phyloP scores from a whole-genome alignment of 345 rosid species.

The Eucalyptus cloeziana region DNA sequence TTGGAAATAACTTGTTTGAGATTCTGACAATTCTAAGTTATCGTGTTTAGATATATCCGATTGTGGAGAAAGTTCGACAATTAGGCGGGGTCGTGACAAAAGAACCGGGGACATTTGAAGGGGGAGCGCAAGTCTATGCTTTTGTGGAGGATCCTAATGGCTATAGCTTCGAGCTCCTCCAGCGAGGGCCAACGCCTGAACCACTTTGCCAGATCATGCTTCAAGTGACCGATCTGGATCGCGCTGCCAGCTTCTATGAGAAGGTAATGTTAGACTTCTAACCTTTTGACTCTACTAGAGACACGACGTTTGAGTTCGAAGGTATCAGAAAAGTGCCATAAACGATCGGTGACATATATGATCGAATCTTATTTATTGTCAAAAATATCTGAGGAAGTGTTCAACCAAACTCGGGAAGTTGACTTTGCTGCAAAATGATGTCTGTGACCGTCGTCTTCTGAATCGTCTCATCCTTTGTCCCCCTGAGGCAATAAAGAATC shows the following conservation, averaged over 20 bases:
- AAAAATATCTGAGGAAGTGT: background rate
- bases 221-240: constrained; percentile 23
- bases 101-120: constrained; percentile 30
- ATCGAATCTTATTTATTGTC: background rate
- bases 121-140: constrained; percentile 21
- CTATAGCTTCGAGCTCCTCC: constrained; percentile 27
- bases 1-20: background rate
- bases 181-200: constrained; percentile 24
- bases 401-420: background rate
- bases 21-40: background rate
- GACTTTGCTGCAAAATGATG: background rate
- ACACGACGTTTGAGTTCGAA: background rate
- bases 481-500: background rate
- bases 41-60: constrained; percentile 8
- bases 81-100: constrained; percentile 16
- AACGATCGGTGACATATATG: background rate
- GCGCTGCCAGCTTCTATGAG: constrained; percentile 29
- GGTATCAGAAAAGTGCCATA: background rate
- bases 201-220: constrained; percentile 42
- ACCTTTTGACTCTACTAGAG: background rate
- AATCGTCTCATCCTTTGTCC: background rate
- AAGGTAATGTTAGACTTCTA: constrained; percentile 2
- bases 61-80: constrained; percentile 14
- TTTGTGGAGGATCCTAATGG: constrained; percentile 39
- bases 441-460: background rate